Base-by-base conservation (phyloP, 169 alveolate species). In the Plasmodium blacklocki region DNA sequence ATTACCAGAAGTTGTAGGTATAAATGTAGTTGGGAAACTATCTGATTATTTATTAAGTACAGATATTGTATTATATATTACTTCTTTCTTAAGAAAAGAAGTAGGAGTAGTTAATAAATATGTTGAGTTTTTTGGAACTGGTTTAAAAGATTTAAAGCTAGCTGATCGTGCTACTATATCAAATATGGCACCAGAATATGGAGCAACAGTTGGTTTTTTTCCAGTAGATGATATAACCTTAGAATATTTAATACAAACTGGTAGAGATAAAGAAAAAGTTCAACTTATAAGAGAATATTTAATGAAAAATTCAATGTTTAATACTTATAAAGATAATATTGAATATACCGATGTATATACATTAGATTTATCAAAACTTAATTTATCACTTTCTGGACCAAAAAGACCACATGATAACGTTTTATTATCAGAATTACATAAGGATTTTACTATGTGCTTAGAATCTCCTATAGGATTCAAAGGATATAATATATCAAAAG, bases 151-250 rank as follows among this genome's bases (percentile, higher is more conserved):
- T 50, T 96, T 98, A 64, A 86, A 97, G 12, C 88, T 97, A 45
- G 98, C 99, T 18, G 99, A 97, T 91, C 93, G 99, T 74, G 99
- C 99, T 9, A 98, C 99, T 47, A 95, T 97, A 66, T 98, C 99
- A 47, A 97, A 97, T 94, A 97, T 97, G 99, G 98, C 99, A n/a
- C 99, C 99, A 12, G 99, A 97, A 92, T 97, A 97, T 93, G 99
- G 99, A 18, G 99, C 99, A 54, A 98, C 99, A 6, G 96, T 97
- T 93, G 99, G 99, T 11, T 98, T 95, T 93, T 98, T 98, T 97
- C 98, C 99, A 7, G 95, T 97, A 14, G 99, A 98, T 93, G 97
- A 94, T 63, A 73, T 96, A 63, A 97, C 99, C 15, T 93, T 98
- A 49, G 97, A 96, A 64, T 98, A 96, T 88, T 88, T 98, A 52